Evolutionary conservation across 2,329 filamentous ascomycete species (phyloP), one percentile per base, ranked within the genome.

Genomic region (Scorias spongiosa): DNA sequence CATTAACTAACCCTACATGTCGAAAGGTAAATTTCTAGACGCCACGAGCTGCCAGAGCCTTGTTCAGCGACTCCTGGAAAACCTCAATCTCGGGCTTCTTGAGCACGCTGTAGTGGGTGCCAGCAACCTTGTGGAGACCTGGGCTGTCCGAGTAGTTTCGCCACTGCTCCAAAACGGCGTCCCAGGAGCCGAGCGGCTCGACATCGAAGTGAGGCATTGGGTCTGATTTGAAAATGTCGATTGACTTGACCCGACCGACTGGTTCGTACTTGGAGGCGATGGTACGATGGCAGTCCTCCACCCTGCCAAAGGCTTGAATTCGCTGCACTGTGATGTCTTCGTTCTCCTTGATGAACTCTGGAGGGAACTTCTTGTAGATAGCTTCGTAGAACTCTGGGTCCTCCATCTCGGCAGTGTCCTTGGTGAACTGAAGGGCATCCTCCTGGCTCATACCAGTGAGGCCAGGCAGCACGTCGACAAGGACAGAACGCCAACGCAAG

Each of bases 311-410:
- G 2, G 49, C 50, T 28, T 52, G 46, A 10, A 52, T 40, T 9
- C 50, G 44, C 14, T 46, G 50, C 2, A 52, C 47, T 2, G 49
- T 49, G 40, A 52, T 43, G 20, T 48, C 49, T 46, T 48, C 49
- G 12, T 50, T 47, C 41, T 51, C 47, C 32, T 36, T 36, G 41
- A 52, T 52, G 39, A 52, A 46, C 14, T 49, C 47, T 10, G 47
- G 50, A 5, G 47, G 46, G 46, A 51, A 51, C 15, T 47, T 46
- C 29, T 46, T 48, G 46, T 49, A 52, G 5, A 52, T 39, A 5
- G 43, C 32, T 14, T 39, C 47, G 45, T 51, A 52, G 44, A 52
- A 52, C 18, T 48, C 45, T 29, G 48, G 46, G 10, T 52, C 49
- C 8, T 26, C 48, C 2, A 51, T 32, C 6, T 40, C 39, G 3